Conservation (phyloP, 805 yeast species). For the Wickerhamomyces ciferrii region DNA sequence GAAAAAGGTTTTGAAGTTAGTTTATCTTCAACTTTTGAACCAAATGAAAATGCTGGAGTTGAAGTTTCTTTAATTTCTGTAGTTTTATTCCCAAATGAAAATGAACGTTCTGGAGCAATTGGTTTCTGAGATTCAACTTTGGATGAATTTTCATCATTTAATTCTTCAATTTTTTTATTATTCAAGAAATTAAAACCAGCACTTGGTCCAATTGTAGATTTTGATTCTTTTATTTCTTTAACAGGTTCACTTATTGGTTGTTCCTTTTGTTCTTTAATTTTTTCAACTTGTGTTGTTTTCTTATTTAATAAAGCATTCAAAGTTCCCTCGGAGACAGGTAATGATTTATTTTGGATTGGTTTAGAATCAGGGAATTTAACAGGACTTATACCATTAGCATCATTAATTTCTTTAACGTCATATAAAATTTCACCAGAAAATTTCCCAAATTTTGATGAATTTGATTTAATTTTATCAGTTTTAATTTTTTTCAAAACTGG, state of each 20-base stretch:
- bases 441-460: conserved; percentile 4
- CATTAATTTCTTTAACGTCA: conserved; percentile 17
- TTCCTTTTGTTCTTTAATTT: background rate
- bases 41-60: background rate
- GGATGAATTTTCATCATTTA: background rate
- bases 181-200: conserved; percentile 23
- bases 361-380: conserved; percentile 14
- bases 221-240: background rate
- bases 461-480: background rate
- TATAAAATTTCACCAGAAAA: conserved; percentile 21
- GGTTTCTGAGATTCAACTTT: background rate
- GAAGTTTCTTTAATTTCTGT: background rate
- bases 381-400: conserved; percentile 10
- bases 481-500: conserved; percentile 5
- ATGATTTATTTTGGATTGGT: background rate
- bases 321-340: conserved; percentile 7
- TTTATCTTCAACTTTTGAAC: background rate
- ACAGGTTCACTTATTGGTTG: background rate
- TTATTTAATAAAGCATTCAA: conserved; percentile 12
- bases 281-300: conserved; percentile 13
- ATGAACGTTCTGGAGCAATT: background rate
- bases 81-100: conserved; percentile 1
- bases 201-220: conserved; percentile 20
- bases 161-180: conserved; percentile 4
- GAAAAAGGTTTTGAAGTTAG: conserved; percentile 2